These are phyloP conservation scores for Lichina pygmaea DNA, from an alignment of 495 filamentous ascomycete genomes.

Conservation along the genomic window DNA sequence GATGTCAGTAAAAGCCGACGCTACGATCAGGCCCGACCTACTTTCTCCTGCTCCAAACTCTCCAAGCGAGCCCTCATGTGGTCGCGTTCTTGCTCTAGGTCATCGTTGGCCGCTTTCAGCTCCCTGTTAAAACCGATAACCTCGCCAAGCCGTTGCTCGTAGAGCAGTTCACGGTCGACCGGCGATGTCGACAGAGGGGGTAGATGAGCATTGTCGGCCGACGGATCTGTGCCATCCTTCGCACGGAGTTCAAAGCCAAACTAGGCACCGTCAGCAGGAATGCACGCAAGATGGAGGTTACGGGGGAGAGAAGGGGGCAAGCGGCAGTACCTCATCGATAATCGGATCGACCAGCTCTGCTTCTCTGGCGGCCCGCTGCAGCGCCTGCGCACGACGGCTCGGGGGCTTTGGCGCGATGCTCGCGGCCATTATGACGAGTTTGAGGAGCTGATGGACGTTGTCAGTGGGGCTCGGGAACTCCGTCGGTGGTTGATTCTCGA, in stretches of 20 bases:
- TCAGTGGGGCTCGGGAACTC: neutral
- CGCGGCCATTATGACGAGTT: constrained; percentile 33
- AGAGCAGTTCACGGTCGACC: constrained; percentile 21
- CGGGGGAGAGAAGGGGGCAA: neutral
- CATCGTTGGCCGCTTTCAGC: constrained; percentile 22
- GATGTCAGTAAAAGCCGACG: neutral
- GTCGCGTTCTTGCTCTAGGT: constrained; percentile 22
- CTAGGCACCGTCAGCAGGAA: too few relatives aligned
- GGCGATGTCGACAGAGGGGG: neutral
- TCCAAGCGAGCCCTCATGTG: constrained; percentile 28
- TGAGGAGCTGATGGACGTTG: constrained; percentile 28
- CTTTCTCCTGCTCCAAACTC: constrained; percentile 29
- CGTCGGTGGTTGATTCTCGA: neutral
- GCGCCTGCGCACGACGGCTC: constrained; percentile 25
- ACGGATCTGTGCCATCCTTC: too few relatives aligned
- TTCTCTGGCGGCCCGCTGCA: constrained; percentile 17
- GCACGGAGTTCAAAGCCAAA: too few relatives aligned
- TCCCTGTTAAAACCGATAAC: constrained; percentile 22
- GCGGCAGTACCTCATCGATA: constrained; percentile 17
- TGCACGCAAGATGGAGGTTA: too few relatives aligned
- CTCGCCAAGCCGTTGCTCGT: constrained; percentile 27
- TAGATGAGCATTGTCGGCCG: too few relatives aligned
- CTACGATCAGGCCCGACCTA: neutral
- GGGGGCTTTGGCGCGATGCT: constrained; percentile 25
- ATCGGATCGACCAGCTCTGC: constrained; percentile 22